Conservation (phyloP, 1,139 yeast species). For the Protomyces macrosporus region DNA sequence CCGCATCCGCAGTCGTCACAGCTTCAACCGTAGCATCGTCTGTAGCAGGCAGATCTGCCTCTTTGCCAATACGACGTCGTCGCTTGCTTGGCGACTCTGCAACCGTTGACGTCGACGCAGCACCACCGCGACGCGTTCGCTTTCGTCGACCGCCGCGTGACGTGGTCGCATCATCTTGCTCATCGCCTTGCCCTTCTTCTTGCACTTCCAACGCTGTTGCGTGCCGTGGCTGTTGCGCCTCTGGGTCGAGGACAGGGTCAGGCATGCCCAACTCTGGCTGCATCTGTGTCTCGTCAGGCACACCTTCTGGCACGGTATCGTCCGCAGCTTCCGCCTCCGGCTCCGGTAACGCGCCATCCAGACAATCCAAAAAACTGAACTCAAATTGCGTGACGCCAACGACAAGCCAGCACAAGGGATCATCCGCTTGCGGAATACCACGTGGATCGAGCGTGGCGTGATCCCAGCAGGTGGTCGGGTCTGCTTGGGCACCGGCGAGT, state of each 20-base stretch:
- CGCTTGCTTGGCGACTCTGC: neutral
- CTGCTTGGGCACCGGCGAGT: neutral
- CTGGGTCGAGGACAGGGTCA: neutral
- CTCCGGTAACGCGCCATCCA: neutral
- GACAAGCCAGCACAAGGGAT: slow-evolving; percentile 12
- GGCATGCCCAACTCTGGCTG: too few relatives aligned
- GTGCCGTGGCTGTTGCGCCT: neutral
- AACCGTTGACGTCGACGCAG: neutral
- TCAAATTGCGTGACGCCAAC: slow-evolving; percentile 14
- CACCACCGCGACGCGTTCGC: neutral
- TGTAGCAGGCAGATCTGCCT: neutral
- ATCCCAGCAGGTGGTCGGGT: slow-evolving; percentile 3
- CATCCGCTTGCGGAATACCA: neutral
- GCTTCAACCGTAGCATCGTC: too few relatives aligned
- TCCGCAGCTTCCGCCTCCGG: neutral
- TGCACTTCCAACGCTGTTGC: neutral
- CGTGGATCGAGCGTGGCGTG: neutral
- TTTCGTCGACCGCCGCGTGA: neutral
- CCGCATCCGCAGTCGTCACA: too few relatives aligned
- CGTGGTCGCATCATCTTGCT: neutral
- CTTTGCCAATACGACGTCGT: neutral
- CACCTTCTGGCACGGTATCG: neutral
- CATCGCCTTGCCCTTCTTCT: neutral
- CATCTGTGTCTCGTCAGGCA: neutral
- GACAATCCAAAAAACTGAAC: neutral